Conservation (phyloP, 768 basidiomycete genomes). For the Neoboletus magnificus region DNA sequence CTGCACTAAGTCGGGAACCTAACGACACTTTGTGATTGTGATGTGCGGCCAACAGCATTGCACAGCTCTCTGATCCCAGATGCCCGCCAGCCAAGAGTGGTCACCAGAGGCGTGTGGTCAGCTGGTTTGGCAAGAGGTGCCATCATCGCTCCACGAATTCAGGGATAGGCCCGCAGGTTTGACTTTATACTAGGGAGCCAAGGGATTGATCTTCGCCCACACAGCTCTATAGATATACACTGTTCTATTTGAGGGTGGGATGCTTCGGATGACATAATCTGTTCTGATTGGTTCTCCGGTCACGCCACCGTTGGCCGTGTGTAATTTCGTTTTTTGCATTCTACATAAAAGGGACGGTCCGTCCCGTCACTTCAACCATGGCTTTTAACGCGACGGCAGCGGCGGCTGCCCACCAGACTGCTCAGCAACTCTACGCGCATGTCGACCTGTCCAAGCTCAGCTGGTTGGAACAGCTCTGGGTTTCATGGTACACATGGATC, state of each 20-base stretch:
- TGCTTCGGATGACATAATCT: constrained; percentile 15
- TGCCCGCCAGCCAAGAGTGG: too few relatives aligned
- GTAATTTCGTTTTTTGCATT: constrained; percentile 8
- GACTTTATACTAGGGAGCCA: too few relatives aligned
- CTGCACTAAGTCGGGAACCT: too few relatives aligned
- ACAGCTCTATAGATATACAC: background rate
- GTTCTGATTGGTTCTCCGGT: constrained; percentile 24
- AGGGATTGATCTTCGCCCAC: too few relatives aligned
- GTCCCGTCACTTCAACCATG: constrained; percentile 31
- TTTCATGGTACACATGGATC: constrained; percentile 78
- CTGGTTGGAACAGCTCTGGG: constrained; percentile 81
- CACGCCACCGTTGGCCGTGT: constrained; percentile 24
- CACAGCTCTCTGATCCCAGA: too few relatives aligned
- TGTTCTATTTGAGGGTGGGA: background rate
- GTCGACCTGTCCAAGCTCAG: constrained; percentile 58
- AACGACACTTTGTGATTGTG: too few relatives aligned
- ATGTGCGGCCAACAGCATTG: too few relatives aligned
- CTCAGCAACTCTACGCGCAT: constrained; percentile 50
- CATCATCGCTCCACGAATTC: background rate
- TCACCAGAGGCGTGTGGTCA: too few relatives aligned
- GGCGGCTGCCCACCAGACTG: constrained; percentile 23
- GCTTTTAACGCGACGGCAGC: constrained; percentile 40
- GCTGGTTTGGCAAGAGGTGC: background rate
- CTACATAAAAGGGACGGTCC: constrained; percentile 3
- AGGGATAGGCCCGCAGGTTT: too few relatives aligned